Conservation (phyloP, 2,329 filamentous ascomycete species). For the Domatiomyces globalis region DNA sequence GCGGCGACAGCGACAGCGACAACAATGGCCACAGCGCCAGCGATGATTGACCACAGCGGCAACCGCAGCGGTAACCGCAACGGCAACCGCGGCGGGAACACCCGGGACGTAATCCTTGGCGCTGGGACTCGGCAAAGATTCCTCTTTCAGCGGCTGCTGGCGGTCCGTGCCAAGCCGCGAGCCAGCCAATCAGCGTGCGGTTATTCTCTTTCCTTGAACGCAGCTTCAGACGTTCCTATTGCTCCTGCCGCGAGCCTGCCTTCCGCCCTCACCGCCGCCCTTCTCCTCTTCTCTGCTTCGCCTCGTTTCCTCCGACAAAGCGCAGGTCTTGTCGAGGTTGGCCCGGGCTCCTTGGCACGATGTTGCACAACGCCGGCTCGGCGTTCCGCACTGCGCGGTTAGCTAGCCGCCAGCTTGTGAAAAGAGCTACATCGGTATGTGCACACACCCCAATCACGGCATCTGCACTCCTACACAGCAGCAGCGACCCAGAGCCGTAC, state of each 20-base stretch:
- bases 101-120: background rate
- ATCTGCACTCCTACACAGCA: background rate
- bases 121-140: background rate
- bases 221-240: background rate
- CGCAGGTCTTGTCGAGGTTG: slow-evolving; percentile 6
- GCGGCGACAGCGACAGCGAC: too few relatives aligned
- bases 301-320: background rate
- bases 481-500: too few relatives aligned
- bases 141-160: background rate
- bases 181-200: background rate
- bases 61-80: too few relatives aligned
- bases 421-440: background rate
- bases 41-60: too few relatives aligned
- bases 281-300: background rate
- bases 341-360: slow-evolving; percentile 36
- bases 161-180: background rate
- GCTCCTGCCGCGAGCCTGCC: background rate
- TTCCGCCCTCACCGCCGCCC: background rate
- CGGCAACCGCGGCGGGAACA: too few relatives aligned
- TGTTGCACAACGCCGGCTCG: slow-evolving; percentile 69
- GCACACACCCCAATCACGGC: background rate
- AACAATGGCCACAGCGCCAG: background rate
- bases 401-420: background rate
- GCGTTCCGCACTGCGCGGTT: slow-evolving; percentile 64
- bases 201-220: background rate